A percentile compares a stretch with the other conserved stretches of the same genome.
These are phyloP conservation scores for Daedalea quercina DNA, from an alignment of 768 basidiomycete genomes.

Conservation along the genomic window DNA sequence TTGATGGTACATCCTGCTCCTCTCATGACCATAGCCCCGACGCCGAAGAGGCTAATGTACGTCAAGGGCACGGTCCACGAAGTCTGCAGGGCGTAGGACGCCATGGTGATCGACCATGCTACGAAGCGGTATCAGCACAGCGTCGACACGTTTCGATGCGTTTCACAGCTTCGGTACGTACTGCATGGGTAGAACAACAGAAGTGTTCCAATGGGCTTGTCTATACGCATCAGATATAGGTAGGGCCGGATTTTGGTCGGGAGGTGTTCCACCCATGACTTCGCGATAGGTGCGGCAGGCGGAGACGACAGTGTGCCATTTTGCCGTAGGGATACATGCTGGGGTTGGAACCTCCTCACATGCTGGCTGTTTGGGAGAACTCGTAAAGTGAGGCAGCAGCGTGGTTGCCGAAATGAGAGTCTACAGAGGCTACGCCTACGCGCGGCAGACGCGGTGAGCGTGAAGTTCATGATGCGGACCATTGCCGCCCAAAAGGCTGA, in stretches of 20 bases:
- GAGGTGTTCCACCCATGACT: conserved; percentile 63
- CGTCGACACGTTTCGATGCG: neutral
- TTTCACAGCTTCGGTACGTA: conserved; percentile 31
- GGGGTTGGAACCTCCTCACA: neutral
- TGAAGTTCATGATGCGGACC: neutral
- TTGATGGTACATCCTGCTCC: conserved; percentile 99
- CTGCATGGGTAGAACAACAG: conserved; percentile 93
- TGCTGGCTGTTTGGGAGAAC: neutral
- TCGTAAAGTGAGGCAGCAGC: neutral
- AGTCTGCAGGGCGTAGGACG: conserved; percentile 68
- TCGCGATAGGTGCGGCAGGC: conserved; percentile 17
- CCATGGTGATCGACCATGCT: conserved; percentile 99
- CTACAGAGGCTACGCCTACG: neutral
- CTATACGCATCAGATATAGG: conserved; percentile 77
- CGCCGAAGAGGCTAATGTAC: conserved; percentile 78
- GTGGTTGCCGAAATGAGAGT: neutral
- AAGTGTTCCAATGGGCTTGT: conserved; percentile 94
- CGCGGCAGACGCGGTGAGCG: neutral
- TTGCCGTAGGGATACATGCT: neutral
- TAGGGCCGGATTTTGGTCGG: conserved; percentile 67
- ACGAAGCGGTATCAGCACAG: neutral
- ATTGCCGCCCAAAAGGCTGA: neutral
- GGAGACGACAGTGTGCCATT: conserved; percentile 9
- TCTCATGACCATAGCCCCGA: conserved; percentile 92
- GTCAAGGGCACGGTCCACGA: conserved; percentile 64